These are phyloP conservation scores for Candida sanyaensis DNA, from an alignment of 1,139 yeast species.

Conservation along the genomic window DNA sequence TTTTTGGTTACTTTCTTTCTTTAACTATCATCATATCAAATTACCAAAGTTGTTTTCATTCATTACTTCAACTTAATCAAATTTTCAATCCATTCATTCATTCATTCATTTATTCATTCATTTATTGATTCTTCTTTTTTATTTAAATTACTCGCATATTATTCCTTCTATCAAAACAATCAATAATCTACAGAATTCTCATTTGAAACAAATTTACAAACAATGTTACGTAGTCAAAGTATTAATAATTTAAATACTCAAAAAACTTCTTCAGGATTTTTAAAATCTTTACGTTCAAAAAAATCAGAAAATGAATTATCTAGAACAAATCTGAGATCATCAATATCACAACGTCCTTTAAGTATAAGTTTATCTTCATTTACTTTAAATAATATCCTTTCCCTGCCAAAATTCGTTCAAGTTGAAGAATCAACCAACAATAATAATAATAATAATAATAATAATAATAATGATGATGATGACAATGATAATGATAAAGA, in stretches of 20 bases:
- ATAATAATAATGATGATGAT: conserved; percentile 8
- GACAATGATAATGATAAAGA: conserved; percentile 15
- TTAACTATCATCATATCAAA: not conserved
- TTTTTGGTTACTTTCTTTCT: not conserved
- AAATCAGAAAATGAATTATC: conserved; percentile 5
- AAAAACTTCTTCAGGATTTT: conserved; percentile 22
- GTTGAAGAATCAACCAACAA: not conserved
- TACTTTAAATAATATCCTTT: conserved; percentile 7
- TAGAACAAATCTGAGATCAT: not conserved
- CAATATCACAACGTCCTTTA: conserved; percentile 9
- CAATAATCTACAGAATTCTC: not conserved
- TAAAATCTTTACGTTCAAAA: conserved; percentile 24
- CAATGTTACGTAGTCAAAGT: conserved; percentile 35
- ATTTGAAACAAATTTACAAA: not conserved
- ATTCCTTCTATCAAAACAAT: too few relatives aligned
- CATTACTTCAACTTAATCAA: too few relatives aligned
- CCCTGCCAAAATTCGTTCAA: conserved; percentile 5
- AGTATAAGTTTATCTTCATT: conserved; percentile 13
- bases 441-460: conserved; percentile 5
- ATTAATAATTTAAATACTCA: conserved; percentile 28
- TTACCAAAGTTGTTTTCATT: too few relatives aligned
- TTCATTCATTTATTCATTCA: too few relatives aligned
- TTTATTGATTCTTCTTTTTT: too few relatives aligned
- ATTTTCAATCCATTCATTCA: too few relatives aligned
- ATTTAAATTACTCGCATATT: not conserved